phyloP scores from a whole-genome alignment of 1,139 yeast genomes.

The Blastobotrys serpentis region DNA sequence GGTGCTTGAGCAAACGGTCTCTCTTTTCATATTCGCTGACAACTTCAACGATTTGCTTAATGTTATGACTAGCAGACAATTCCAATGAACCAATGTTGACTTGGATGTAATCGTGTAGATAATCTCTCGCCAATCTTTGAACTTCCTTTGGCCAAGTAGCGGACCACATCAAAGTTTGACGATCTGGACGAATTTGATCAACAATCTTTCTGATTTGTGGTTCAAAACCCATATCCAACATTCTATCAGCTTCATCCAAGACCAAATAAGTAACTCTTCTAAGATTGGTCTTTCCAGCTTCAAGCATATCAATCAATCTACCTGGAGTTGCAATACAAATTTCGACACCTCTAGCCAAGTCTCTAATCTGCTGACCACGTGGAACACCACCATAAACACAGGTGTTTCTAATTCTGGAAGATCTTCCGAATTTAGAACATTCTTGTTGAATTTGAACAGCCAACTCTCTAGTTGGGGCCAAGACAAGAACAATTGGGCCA shows the following conservation, averaged over 20 bases:
- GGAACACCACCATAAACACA: conserved; percentile 98
- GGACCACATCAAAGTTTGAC: conserved; percentile 91
- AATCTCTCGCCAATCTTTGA: conserved; percentile 86
- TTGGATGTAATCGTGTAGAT: conserved; percentile 88
- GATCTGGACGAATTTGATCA: conserved; percentile 77
- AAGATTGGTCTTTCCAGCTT: conserved; percentile 88
- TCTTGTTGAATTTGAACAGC: conserved; percentile 96
- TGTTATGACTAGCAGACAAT: conserved; percentile 93
- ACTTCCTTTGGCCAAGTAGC: conserved; percentile 99
- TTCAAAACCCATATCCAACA: conserved; percentile 98
- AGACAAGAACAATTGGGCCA: conserved; percentile 77
- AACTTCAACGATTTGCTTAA: conserved; percentile 90
- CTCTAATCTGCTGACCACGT: conserved; percentile 93
- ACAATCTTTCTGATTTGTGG: conserved; percentile 89
- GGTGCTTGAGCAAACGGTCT: conserved; percentile 80
- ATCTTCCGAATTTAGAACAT: conserved; percentile 78
- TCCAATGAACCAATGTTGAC: conserved; percentile 96
- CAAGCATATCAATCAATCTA: conserved; percentile 91
- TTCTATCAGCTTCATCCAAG: conserved; percentile 97
- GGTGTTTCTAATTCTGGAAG: conserved; percentile 68
- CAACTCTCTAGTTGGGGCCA: conserved; percentile 96
- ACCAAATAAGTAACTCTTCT: conserved; percentile 90
- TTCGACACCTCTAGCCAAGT: conserved; percentile 87
- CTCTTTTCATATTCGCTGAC: conserved; percentile 90
- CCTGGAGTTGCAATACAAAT: conserved; percentile 96